These are phyloP conservation scores for Intubia oerlemansii DNA, from an alignment of 2,329 filamentous ascomycete species.

Conservation along the genomic window DNA sequence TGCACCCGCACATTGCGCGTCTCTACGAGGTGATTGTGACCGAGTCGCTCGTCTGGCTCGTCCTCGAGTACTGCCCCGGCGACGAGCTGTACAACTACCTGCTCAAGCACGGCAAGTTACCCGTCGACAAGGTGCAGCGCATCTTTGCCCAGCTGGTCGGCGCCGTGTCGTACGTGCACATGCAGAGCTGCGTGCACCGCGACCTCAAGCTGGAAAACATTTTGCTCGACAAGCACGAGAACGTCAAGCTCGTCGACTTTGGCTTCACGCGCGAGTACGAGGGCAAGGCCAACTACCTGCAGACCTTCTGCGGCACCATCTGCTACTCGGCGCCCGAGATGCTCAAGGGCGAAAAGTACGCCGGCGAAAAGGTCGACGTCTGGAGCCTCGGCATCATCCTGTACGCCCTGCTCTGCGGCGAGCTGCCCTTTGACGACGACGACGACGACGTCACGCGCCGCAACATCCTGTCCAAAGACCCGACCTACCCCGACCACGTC, in stretches of 20 bases:
- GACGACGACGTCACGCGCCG: constrained; percentile 72
- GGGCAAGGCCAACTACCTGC: constrained; percentile 79
- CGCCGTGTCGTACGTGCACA: constrained; percentile 86
- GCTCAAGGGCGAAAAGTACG: constrained; percentile 96
- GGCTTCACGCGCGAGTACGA: constrained; percentile 96
- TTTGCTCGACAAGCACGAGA: constrained; percentile 84
- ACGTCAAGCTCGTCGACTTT: constrained; percentile 95
- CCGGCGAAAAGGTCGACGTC: constrained; percentile 91
- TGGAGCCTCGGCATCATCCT: constrained; percentile 80
- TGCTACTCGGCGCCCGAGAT: constrained; percentile 98
- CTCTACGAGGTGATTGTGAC: constrained; percentile 98
- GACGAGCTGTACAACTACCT: constrained; percentile 97
- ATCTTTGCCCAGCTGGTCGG: constrained; percentile 93
- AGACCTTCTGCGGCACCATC: constrained; percentile 94
- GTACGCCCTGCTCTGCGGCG: constrained; percentile 62
- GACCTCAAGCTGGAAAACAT: constrained; percentile 96
- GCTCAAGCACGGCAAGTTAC: constrained; percentile 64
- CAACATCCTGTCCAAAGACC: constrained; percentile 69
- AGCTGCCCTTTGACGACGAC: constrained; percentile 90
- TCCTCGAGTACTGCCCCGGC: constrained; percentile 87
- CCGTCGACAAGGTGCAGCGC: constrained; percentile 73
- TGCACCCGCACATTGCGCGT: constrained; percentile 90
- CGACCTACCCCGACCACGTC: constrained; percentile 63
- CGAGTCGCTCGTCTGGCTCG: constrained; percentile 85
- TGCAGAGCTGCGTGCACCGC: constrained; percentile 85